These are phyloP conservation scores for Lipomyces yarrowii DNA, from an alignment of 1,139 yeast genomes.

Conservation along the genomic window DNA sequence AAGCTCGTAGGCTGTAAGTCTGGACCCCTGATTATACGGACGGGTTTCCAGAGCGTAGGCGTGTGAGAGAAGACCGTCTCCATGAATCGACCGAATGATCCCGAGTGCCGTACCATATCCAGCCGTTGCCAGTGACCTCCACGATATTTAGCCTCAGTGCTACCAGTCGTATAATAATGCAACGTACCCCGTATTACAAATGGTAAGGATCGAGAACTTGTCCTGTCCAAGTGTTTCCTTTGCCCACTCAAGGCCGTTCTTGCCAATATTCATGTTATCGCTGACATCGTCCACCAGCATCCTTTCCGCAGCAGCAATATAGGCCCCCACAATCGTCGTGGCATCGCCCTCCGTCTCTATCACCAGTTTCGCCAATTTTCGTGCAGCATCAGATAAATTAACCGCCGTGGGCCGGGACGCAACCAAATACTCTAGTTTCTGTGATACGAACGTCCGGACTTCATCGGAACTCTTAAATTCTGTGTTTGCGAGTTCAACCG, in stretches of 20 bases:
- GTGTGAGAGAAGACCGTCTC: slow-evolving; percentile 54
- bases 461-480: slow-evolving; percentile 26
- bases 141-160: neutral
- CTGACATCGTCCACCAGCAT: slow-evolving; percentile 74
- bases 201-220: slow-evolving; percentile 74
- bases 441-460: slow-evolving; percentile 36
- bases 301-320: slow-evolving; percentile 56
- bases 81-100: slow-evolving; percentile 69
- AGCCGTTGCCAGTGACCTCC: slow-evolving; percentile 88
- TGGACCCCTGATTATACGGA: slow-evolving; percentile 95
- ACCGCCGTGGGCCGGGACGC: slow-evolving; percentile 95
- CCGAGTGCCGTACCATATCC: slow-evolving; percentile 98
- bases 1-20: slow-evolving; percentile 88
- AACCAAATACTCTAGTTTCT: slow-evolving; percentile 64
- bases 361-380: slow-evolving; percentile 52
- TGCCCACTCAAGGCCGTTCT: slow-evolving; percentile 76
- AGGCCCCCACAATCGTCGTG: slow-evolving; percentile 44
- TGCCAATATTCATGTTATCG: slow-evolving; percentile 78
- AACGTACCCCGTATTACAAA: slow-evolving; percentile 50
- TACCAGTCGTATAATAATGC: neutral
- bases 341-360: slow-evolving; percentile 32
- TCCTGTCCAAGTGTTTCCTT: slow-evolving; percentile 38
- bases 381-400: slow-evolving; percentile 78
- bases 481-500: slow-evolving; percentile 56
- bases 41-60: slow-evolving; percentile 92